These are phyloP conservation scores for Penicillium polonicum DNA, from an alignment of 2,329 filamentous ascomycete species.

Conservation along the genomic window DNA sequence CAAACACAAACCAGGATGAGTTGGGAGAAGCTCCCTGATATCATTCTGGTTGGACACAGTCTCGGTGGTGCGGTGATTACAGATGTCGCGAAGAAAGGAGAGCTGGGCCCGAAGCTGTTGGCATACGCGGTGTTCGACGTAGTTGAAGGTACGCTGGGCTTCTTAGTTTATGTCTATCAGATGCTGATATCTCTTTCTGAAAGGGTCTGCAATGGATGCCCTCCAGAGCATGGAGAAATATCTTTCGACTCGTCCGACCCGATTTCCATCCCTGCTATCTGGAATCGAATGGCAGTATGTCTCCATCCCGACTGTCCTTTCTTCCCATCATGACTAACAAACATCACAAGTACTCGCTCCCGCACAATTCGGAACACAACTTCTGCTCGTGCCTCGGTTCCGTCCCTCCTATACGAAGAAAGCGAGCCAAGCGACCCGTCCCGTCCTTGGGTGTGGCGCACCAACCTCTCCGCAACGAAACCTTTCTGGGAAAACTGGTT, in stretches of 20 bases:
- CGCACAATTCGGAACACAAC: constrained; percentile 79
- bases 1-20: constrained; percentile 66
- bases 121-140: constrained; percentile 92
- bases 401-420: constrained; percentile 65
- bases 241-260: constrained; percentile 73
- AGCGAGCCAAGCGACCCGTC: constrained; percentile 32
- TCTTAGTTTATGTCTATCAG: background rate
- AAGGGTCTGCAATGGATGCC: constrained; percentile 86
- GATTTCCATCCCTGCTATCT: constrained; percentile 73
- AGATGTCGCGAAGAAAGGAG: constrained; percentile 68
- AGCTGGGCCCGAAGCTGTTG: constrained; percentile 66
- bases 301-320: background rate
- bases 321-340: constrained; percentile 1
- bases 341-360: constrained; percentile 61
- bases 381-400: constrained; percentile 85
- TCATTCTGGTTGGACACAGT: constrained; percentile 86
- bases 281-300: constrained; percentile 86
- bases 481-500: constrained; percentile 97
- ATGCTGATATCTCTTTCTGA: background rate
- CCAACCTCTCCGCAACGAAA: constrained; percentile 77
- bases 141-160: constrained; percentile 63
- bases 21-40: constrained; percentile 71
- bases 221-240: constrained; percentile 93
- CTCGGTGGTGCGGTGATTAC: constrained; percentile 90
- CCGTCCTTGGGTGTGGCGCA: constrained; percentile 76